Evolutionary conservation across 495 filamentous ascomycete genomes (phyloP), one percentile per base, ranked within the genome.

Genomic region (Penicillium parvum): DNA sequence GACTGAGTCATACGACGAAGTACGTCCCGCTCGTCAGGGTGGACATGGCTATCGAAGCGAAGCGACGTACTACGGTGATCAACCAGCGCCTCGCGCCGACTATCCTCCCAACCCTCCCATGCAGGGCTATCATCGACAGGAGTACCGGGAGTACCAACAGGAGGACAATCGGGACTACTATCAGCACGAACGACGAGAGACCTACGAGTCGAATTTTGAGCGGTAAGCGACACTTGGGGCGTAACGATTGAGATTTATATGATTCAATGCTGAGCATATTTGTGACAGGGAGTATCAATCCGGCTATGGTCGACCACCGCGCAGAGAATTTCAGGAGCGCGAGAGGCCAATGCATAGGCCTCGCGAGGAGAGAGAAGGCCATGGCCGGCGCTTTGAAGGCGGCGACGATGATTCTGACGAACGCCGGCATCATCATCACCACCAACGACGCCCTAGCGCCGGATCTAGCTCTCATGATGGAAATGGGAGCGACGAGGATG

Each of bases 121-220:
- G 14, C 40, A 50, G 32, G 34, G 26, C 17, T 61, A 48, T 35
- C 36, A 26, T 11, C 50, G 54, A 14, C 44, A 54, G n/a, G 55
- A 65, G 37, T 46, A 59, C 22, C 40, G 47, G 7, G 52, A 60
- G 26, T 65, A 63, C 48, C 55, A 57, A 29, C 64, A 66, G 40
- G 47, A 65, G 38, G 60, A 61, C 4, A 50, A 46, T 5, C 40
- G 49, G n/a, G 33, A 43, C 14, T 55, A 48, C 37, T 50, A 58
- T 36, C 45, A 45, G 18, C 44, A 53, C 17, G 48, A 61, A 23
- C 26, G 49, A 29, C 48, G 33, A 3, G 47, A 58, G 40, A 46
- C 36, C 12, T 47, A 50, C 28, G 37, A 47, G 17, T 26, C 37
- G 29, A 38, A 37, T 14, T 45, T 45, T 38, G 45, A 52, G 30